These are phyloP conservation scores for Ampelocalamus luodianensis DNA, from an alignment of 176 grass and related monocot genomes.

Conservation along the genomic window DNA sequence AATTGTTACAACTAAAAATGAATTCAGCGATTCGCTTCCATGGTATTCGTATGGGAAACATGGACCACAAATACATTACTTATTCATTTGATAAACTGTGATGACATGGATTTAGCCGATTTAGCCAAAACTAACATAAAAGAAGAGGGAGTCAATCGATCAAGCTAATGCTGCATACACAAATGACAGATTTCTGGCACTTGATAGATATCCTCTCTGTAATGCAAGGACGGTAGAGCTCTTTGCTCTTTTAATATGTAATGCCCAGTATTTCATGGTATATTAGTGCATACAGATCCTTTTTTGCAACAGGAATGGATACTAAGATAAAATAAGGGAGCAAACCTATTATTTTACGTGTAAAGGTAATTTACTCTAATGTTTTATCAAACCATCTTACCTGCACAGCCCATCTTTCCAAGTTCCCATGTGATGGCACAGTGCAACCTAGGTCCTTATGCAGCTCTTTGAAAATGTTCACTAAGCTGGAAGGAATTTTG, in stretches of 20 bases:
- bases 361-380: not conserved
- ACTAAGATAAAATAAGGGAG: not conserved
- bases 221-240: not conserved
- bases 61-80: not conserved
- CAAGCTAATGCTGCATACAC: not conserved
- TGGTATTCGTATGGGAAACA: not conserved
- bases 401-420: constrained; percentile 99
- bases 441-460: constrained; percentile 76
- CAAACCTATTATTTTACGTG: not conserved
- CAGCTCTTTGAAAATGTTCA: constrained; percentile 94
- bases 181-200: not conserved
- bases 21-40: not conserved
- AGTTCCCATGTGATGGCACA: constrained; percentile 86
- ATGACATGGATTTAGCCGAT: not conserved
- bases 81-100: not conserved
- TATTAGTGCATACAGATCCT: constrained; percentile 6
- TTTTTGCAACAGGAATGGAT: not conserved
- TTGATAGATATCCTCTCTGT: constrained; percentile 8
- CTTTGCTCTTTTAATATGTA: not conserved
- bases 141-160: not conserved
- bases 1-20: not conserved
- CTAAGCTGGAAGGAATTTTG: constrained; percentile 82
- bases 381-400: constrained; percentile 41
- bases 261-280: constrained; percentile 6
- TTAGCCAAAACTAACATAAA: not conserved